Percentiles rank a stretch among this genome's conserved stretches.
Evolutionary conservation across 768 basidiomycete genomes (phyloP).

Genomic region (Boletus rex-veris): DNA sequence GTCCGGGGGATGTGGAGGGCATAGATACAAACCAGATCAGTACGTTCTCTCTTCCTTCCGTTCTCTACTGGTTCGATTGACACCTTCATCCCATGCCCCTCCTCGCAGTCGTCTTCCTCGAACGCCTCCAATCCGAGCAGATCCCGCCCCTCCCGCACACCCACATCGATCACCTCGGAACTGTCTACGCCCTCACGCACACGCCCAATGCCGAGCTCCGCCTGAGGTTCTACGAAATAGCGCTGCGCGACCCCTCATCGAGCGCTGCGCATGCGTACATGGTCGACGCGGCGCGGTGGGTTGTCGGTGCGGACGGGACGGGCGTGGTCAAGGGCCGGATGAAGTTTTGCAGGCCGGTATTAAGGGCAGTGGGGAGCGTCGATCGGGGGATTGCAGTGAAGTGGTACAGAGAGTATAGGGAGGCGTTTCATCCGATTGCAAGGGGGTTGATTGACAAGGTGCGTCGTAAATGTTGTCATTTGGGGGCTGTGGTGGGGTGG

Average conservation of each 20-base stretch:
- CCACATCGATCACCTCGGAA: conserved; percentile 43
- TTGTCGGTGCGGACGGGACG: neutral
- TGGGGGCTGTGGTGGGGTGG: no score
- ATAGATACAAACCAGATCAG: neutral
- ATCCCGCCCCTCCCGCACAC: conserved; percentile 55
- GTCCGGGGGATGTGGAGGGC: neutral
- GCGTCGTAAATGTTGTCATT: neutral
- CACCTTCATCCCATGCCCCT: no score
- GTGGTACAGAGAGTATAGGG: conserved; percentile 46
- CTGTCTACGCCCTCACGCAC: neutral
- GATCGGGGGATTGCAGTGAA: conserved; percentile 44
- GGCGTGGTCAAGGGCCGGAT: neutral
- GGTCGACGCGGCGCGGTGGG: neutral
- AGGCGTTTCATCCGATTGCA: conserved; percentile 74
- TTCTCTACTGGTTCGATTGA: neutral
- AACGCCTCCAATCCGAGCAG: conserved; percentile 55
- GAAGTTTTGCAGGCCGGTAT: neutral
- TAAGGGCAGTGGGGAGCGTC: neutral
- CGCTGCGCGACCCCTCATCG: conserved; percentile 44
- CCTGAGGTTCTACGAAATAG: conserved; percentile 72
- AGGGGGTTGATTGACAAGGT: conserved; percentile 75
- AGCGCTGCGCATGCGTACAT: neutral
- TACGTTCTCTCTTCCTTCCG: neutral
- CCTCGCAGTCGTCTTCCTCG: neutral
- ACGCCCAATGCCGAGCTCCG: conserved; percentile 73